Base-by-base conservation (phyloP, 345 rosid genomes). In the Salix suchowensis region DNA sequence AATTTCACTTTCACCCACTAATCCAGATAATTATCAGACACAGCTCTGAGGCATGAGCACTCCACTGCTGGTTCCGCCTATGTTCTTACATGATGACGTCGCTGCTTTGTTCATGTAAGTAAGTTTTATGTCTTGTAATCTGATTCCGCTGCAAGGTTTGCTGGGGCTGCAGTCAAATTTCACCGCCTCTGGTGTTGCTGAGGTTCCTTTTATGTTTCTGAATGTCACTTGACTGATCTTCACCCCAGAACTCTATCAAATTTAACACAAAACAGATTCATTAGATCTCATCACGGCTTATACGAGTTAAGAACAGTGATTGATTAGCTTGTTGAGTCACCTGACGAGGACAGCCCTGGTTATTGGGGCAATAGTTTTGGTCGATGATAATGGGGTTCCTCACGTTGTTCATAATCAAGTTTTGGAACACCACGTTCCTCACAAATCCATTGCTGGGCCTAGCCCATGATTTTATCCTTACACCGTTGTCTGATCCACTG, bases 401-500 rank as follows among this genome's bases (percentile, higher is more conserved):
- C 7, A 73, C 87, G 13, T 85, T 77, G 15, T 55, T 72, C 87
- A 88, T 86, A 34, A 80, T 0, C 21, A 85, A 16, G 77, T 84
- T 79, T 6, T 71, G 77, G 80, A 79, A 86, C 26, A 78, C 10
- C 15, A 86, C 74, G 50, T 82, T 68, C 65, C 68, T 81, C 36
- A 76, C 88, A 70, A 73, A 84, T 16, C 84, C 73, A 0, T 58
- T 80, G 74, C 80, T 78, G 24, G 82, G 68, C 67, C 86, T 83
- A 0, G 82, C 88, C 88, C 89, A 88, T 44, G 88, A 81, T 67
- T 88, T 88, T 62, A 88, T 86, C n/a, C 91, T 66, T 13, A 88
- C 84, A 37, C 91, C 91, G 13, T 86, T 88, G 19, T 80, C 74
- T 1, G 89, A 76, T 36, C 86, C 87, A 1, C 64, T 79, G 73